These are phyloP conservation scores for Apiotrichum sp. DNA, from an alignment of 1,284 basidiomycete species.

Conservation along the genomic window DNA sequence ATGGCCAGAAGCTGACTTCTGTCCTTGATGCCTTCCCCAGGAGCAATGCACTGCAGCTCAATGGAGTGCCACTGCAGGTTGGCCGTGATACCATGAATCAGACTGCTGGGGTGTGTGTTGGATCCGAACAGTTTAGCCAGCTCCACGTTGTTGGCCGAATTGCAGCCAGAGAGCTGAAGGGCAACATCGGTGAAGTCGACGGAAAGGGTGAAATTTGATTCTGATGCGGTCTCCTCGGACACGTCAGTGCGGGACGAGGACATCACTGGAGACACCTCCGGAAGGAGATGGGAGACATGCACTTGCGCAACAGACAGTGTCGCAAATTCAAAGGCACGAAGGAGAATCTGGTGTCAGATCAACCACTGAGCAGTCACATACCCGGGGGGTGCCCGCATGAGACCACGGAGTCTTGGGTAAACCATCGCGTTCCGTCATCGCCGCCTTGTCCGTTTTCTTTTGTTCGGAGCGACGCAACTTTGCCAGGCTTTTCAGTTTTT, in stretches of 20 bases:
- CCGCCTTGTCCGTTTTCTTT: background rate
- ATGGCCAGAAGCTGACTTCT: constrained; percentile 31
- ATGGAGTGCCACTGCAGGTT: constrained; percentile 27
- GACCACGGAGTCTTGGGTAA: background rate
- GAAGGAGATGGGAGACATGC: constrained; percentile 24
- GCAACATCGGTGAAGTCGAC: constrained; percentile 25
- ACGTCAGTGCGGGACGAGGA: constrained; percentile 11
- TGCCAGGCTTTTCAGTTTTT: constrained; percentile 21
- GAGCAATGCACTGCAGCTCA: constrained; percentile 30
- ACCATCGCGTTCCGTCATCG: background rate
- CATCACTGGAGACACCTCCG: constrained; percentile 10
- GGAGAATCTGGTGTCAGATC: constrained; percentile 26
- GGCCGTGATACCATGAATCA: constrained; percentile 31
- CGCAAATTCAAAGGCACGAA: constrained; percentile 33
- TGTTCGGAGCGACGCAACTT: constrained; percentile 3
- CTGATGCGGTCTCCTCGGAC: background rate
- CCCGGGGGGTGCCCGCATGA: constrained; percentile 17
- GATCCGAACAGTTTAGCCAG: constrained; percentile 38
- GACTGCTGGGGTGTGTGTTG: constrained; percentile 23
- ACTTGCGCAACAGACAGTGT: constrained; percentile 23
- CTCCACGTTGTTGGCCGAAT: constrained; percentile 32
- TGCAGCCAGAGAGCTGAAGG: constrained; percentile 26
- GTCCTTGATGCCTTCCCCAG: constrained; percentile 24
- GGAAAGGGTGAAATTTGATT: constrained; percentile 22
- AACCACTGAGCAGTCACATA: constrained; percentile 4